A percentile compares a stretch with the other conserved stretches of the same genome.
phyloP scores from a whole-genome alignment of 2,329 filamentous ascomycete species.

The Colletotrichum godetiae region DNA sequence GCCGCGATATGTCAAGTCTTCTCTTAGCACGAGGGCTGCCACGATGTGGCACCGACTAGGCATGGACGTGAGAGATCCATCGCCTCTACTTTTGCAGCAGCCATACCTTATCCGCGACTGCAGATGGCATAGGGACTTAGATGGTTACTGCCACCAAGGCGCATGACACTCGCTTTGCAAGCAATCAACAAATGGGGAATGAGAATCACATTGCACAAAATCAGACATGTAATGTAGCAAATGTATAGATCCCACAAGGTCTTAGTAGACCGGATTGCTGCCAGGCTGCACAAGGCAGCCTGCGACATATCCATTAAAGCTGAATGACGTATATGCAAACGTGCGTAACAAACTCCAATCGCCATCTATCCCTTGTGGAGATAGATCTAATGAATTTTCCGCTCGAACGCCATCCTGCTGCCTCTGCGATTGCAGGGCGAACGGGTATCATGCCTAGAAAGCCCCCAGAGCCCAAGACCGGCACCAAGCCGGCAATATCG shows the following conservation, averaged over 20 bases:
- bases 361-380: conserved; percentile 15
- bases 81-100: background rate
- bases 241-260: background rate
- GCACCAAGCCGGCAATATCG: conserved; percentile 3
- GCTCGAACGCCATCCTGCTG: conserved; percentile 24
- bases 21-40: background rate
- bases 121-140: background rate
- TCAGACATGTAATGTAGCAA: background rate
- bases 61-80: background rate
- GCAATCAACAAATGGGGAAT: background rate
- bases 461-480: conserved; percentile 29
- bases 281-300: background rate
- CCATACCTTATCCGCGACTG: background rate
- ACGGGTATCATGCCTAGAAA: conserved; percentile 9
- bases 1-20: background rate
- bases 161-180: background rate
- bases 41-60: background rate
- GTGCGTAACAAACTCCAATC: conserved; percentile 17
- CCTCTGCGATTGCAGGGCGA: background rate
- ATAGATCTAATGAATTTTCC: conserved; percentile 9
- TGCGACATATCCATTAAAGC: background rate
- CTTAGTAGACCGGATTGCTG: background rate
- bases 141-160: background rate
- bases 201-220: background rate
- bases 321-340: conserved; percentile 27